These are phyloP conservation scores for Alternaria viburni DNA, from an alignment of 2,329 filamentous ascomycete genomes.

Conservation along the genomic window DNA sequence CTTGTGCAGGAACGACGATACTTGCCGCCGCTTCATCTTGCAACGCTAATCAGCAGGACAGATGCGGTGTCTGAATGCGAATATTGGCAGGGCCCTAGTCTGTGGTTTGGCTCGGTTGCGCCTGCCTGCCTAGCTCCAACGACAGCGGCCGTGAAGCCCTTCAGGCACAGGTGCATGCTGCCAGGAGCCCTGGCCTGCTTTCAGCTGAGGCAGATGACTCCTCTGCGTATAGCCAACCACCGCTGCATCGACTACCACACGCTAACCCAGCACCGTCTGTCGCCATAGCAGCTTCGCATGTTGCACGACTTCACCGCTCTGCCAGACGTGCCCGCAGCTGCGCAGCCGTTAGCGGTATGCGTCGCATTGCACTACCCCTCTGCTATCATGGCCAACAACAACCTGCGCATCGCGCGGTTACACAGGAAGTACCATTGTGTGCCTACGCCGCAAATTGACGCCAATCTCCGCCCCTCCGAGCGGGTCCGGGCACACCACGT, in stretches of 20 bases:
- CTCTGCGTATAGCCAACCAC: slow-evolving; percentile 11
- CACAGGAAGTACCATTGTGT: background rate
- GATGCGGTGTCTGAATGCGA: slow-evolving; percentile 10
- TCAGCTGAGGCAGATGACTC: slow-evolving; percentile 12
- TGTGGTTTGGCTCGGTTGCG: slow-evolving; percentile 7
- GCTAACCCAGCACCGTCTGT: background rate
- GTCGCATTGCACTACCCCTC: background rate
- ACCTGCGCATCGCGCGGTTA: slow-evolving; percentile 21
- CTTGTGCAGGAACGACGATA: slow-evolving; percentile 9
- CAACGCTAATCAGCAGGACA: background rate
- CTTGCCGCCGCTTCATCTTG: slow-evolving; percentile 1
- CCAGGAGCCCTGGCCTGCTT: slow-evolving; percentile 2
- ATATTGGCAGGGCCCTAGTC: slow-evolving; percentile 12
- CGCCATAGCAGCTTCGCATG: background rate
- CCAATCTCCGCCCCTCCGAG: slow-evolving; percentile 2
- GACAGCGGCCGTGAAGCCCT: background rate
- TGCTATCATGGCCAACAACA: background rate
- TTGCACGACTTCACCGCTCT: slow-evolving; percentile 21
- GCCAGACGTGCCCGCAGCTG: background rate
- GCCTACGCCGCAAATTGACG: slow-evolving; percentile 6
- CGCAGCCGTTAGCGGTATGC: slow-evolving; percentile 5
- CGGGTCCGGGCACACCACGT: slow-evolving; percentile 11
- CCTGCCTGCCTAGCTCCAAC: slow-evolving; percentile 5
- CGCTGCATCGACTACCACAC: slow-evolving; percentile 4
- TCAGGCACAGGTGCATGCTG: slow-evolving; percentile 4